Evolutionary conservation across 306 rosid genomes (phyloP).

Genomic region (Glycyrrhiza uralensis): DNA sequence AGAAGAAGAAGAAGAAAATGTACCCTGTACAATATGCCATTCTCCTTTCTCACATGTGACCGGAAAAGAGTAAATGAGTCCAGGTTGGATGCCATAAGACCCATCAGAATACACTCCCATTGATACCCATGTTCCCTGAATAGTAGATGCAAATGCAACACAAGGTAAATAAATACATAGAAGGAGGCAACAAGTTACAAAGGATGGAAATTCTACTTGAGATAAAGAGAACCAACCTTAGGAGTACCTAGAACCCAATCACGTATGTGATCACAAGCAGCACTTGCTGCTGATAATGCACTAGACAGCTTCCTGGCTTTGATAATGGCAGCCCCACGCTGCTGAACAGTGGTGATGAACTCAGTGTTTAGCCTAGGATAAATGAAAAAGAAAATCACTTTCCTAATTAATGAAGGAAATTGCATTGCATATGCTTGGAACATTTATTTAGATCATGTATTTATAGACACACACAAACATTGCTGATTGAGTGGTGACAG

Average conservation of each 20-base stretch:
- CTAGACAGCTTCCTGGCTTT: slow-evolving; percentile 96
- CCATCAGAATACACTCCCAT: slow-evolving; percentile 98
- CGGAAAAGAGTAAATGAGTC: slow-evolving; percentile 86
- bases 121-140: slow-evolving; percentile 77
- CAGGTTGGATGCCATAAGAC: slow-evolving; percentile 69
- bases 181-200: not conserved
- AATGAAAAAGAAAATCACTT: not conserved
- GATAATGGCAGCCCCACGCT: slow-evolving; percentile 97
- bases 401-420: not conserved
- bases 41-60: slow-evolving; percentile 88
- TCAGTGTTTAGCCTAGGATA: slow-evolving; percentile 58
- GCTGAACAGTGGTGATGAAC: slow-evolving; percentile 89
- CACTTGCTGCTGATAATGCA: slow-evolving; percentile 96
- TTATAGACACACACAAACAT: too few species aligned
- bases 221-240: slow-evolving; percentile 53
- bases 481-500: too few species aligned
- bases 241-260: slow-evolving; percentile 98
- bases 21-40: slow-evolving; percentile 87
- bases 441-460: not conserved
- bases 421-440: not conserved
- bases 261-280: slow-evolving; percentile 95
- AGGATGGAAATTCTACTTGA: not conserved
- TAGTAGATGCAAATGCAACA: slow-evolving; percentile 17
- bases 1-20: too few species aligned
- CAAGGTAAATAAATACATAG: not conserved